Base-by-base conservation (phyloP, 148 eudicot genomes). In the Salicornia ramosissima region DNA sequence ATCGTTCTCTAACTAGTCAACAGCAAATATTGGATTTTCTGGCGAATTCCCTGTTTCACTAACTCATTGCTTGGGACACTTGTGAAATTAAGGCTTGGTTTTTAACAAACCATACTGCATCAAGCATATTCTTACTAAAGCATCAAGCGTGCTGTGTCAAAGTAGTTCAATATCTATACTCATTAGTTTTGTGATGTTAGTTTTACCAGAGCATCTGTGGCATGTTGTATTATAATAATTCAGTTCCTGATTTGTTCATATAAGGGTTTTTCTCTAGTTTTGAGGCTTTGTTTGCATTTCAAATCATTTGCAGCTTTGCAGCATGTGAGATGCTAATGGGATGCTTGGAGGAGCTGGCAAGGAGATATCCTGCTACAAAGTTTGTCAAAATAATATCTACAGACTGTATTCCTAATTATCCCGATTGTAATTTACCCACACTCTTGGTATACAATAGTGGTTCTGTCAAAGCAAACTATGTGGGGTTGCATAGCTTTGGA, bases 331-430 rank as follows among this genome's bases (percentile, higher is more conserved):
- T 88, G 60, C 80, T 90, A 46, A 70, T 91, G 86, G 79, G 72
- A 58, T 85, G 90, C 68, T 77, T 91, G 81, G 97, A 91, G 70
- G 91, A 86, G 71, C 78, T 88, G 57, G 83, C 97, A 19, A 82
- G 74, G 74, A 87, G 79, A 80, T 93, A 88, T 64, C 86, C 96
- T 2, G 92, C 87, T 47, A 93, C 98, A 30, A 93, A 93, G 50
- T 90, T 93, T 82, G 98, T 93, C 25, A 93, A 90, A 73, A 93
- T 93, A 25, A 82, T 93, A 74, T 93, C 98, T 45, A 93, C 98
- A 6, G 98, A 93, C 34, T 93, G 98, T 79, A 93, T 93, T 58
- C 98, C 98, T 30, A 93, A 93, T 66, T 93, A 90, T 72, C 98
- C 98, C 0, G 98, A 93, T 84, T 73, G 78, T 62, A 93, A 93